phyloP scores from a whole-genome alignment of 2,329 filamentous ascomycete species.

The Beauveria brongniartii region DNA sequence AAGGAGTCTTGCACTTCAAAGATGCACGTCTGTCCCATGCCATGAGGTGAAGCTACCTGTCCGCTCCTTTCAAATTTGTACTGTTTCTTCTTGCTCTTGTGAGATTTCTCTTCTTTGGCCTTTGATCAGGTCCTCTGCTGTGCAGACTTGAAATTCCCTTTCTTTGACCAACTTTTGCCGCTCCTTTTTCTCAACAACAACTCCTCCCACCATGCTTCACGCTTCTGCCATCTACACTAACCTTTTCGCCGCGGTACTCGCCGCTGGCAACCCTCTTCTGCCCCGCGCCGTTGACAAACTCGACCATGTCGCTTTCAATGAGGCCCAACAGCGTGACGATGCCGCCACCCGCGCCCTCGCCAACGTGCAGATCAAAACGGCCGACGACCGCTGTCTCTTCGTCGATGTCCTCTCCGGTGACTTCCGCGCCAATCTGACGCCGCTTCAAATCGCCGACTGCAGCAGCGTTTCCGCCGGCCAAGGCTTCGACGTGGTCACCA shows the following conservation, averaged over 20 bases:
- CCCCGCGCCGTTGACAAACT: conserved; percentile 32
- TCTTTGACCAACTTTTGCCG: neutral
- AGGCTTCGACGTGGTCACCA: conserved; percentile 40
- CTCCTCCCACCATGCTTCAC: conserved; percentile 16
- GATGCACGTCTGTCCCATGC: neutral
- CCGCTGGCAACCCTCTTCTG: conserved; percentile 19
- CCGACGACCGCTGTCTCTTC: conserved; percentile 36
- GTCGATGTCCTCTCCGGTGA: conserved; percentile 40
- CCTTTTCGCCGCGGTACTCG: conserved; percentile 18
- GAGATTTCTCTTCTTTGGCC: conserved; percentile 10
- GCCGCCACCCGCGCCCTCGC: conserved; percentile 36
- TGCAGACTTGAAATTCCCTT: conserved; percentile 24
- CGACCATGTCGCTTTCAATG: conserved; percentile 29
- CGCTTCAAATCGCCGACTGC: conserved; percentile 36
- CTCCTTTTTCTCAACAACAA: conserved; percentile 1
- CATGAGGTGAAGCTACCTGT: neutral
- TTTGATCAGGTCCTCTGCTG: conserved; percentile 21
- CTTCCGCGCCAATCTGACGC: conserved; percentile 39
- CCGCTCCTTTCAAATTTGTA: conserved; percentile 9
- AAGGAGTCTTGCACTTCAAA: neutral
- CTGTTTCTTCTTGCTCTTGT: conserved; percentile 11
- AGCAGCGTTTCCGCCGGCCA: conserved; percentile 30
- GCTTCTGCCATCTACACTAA: neutral
- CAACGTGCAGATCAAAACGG: conserved; percentile 35
- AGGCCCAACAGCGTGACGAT: conserved; percentile 37